Evolutionary conservation across 768 basidiomycete genomes (phyloP).

Genomic region (Lactarius akahatsu): DNA sequence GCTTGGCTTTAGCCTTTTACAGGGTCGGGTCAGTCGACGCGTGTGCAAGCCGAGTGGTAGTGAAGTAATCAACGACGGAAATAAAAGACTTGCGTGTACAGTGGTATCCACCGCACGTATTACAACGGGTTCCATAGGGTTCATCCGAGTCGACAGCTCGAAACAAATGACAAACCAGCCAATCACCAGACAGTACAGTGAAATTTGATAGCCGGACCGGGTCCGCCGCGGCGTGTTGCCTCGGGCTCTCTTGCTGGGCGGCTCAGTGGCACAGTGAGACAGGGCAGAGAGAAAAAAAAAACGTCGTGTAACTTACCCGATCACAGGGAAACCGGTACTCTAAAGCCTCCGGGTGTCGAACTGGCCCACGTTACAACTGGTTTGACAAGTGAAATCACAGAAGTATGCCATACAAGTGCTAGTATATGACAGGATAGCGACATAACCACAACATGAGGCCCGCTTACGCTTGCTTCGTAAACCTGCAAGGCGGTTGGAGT

Average conservation of each 20-base stretch:
- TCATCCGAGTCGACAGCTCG: conserved; percentile 17
- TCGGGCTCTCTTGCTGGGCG: background rate
- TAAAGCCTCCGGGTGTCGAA: background rate
- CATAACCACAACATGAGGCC: conserved; percentile 20
- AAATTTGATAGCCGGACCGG: conserved; percentile 16
- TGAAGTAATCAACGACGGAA: background rate
- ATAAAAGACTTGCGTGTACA: background rate
- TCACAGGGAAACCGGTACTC: background rate
- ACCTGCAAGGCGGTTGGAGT: conserved; percentile 17
- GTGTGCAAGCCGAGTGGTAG: background rate
- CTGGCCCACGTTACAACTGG: background rate
- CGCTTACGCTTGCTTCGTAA: conserved; percentile 23
- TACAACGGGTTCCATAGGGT: background rate
- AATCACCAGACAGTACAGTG: conserved; percentile 1
- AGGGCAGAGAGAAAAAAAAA: background rate
- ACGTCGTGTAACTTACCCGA: background rate
- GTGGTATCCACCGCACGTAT: background rate
- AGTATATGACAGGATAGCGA: conserved; percentile 5
- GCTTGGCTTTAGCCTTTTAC: conserved; percentile 21
- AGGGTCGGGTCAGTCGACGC: conserved; percentile 2
- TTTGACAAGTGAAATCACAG: conserved; percentile 10
- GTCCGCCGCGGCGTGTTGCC: background rate
- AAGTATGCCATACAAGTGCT: conserved; percentile 18
- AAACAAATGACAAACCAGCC: conserved; percentile 8
- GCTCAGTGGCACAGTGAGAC: background rate